phyloP scores from a whole-genome alignment of 805 yeast species.

The Hanseniaspora pseudoguilliermondii region DNA sequence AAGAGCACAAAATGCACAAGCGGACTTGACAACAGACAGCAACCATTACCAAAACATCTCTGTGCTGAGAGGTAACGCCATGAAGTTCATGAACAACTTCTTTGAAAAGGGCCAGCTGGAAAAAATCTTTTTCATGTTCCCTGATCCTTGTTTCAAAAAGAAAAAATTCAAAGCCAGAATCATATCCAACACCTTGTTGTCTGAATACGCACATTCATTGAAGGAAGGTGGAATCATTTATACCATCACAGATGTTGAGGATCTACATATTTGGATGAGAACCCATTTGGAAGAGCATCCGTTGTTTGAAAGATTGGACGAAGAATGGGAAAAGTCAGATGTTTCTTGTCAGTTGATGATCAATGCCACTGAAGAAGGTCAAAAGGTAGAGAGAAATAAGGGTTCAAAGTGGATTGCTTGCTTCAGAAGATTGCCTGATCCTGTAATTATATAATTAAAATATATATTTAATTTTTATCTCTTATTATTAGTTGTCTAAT shows the following conservation, averaged over 20 bases:
- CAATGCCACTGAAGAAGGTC: conserved; percentile 94
- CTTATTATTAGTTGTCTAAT: not conserved
- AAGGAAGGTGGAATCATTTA: conserved; percentile 78
- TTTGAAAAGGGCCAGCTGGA: conserved; percentile 69
- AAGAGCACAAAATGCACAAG: conserved; percentile 32
- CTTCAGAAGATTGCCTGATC: conserved; percentile 58
- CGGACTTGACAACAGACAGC: conserved; percentile 18
- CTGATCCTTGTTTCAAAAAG: conserved; percentile 98
- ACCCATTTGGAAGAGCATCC: conserved; percentile 85
- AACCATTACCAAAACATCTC: conserved; percentile 66
- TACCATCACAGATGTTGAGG: conserved; percentile 92
- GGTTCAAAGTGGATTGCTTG: conserved; percentile 87
- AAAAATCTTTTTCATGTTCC: conserved; percentile 95
- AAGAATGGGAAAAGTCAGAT: conserved; percentile 72
- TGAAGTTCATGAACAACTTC: conserved; percentile 94
- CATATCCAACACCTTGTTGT: conserved; percentile 71
- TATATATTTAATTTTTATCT: not conserved
- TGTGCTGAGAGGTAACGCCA: conserved; percentile 87
- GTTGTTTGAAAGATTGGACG: conserved; percentile 63
- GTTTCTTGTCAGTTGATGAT: conserved; percentile 77
- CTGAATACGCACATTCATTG: conserved; percentile 86
- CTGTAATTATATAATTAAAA: conserved; percentile 23
- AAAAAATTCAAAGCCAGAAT: conserved; percentile 96
- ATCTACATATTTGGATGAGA: conserved; percentile 93
- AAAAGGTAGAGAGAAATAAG: conserved; percentile 81